phyloP scores from a whole-genome alignment of 2,329 filamentous ascomycete species.

The Xylariaceae sp. region DNA sequence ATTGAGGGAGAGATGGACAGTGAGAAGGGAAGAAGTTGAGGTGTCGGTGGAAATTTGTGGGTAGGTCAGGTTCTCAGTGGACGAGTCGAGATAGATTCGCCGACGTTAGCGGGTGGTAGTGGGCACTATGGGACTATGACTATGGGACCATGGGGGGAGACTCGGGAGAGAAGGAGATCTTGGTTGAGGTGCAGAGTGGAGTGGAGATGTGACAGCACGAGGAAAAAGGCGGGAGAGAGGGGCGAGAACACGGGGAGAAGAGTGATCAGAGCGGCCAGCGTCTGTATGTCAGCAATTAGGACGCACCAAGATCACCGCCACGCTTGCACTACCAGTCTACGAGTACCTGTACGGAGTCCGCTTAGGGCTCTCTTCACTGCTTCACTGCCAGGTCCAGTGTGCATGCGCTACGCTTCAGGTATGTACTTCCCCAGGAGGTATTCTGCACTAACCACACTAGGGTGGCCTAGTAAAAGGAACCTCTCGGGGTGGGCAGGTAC shows the following conservation, averaged over 20 bases:
- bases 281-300: background rate
- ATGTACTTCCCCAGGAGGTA: too few species aligned
- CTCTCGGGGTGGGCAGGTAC: background rate
- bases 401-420: too few species aligned
- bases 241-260: background rate
- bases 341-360: too few species aligned
- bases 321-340: background rate
- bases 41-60: conserved; percentile 25
- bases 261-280: background rate
- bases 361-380: background rate
- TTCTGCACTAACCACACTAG: too few species aligned
- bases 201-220: conserved; percentile 19
- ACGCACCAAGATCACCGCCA: background rate
- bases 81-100: conserved; percentile 8
- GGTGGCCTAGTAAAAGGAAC: background rate
- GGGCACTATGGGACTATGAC: background rate
- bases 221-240: conserved; percentile 24
- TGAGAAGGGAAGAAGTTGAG: conserved; percentile 12
- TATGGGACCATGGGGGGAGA: too few species aligned
- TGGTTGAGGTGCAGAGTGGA: conserved; percentile 29
- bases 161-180: conserved; percentile 10
- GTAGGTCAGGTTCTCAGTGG: conserved; percentile 22
- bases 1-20: conserved; percentile 18
- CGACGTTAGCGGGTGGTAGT: conserved; percentile 3
- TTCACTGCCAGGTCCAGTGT: background rate